phyloP scores from a whole-genome alignment of 2,329 filamentous ascomycete species.

The Paecilomyces sp. region DNA sequence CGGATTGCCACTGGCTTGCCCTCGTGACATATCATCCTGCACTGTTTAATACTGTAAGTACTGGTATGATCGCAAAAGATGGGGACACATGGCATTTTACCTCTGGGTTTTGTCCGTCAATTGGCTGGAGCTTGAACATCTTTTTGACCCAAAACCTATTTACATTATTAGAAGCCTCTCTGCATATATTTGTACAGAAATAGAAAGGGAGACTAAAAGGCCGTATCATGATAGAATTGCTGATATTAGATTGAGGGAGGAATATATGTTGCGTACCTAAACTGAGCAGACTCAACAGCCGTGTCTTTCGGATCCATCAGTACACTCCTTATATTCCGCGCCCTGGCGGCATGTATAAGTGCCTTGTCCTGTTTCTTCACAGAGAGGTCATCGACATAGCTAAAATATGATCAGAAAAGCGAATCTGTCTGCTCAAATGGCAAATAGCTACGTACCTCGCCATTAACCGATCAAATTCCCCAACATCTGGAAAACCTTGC shows the following conservation, averaged over 20 bases:
- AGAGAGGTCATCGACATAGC: slow-evolving; percentile 44
- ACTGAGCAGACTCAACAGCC: slow-evolving; percentile 44
- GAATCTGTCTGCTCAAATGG: not conserved
- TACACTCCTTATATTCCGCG: slow-evolving; percentile 41
- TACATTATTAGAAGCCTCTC: slow-evolving; percentile 1
- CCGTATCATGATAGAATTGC: not conserved
- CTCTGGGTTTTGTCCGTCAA: slow-evolving; percentile 29
- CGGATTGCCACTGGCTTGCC: slow-evolving; percentile 47
- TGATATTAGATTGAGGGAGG: not conserved
- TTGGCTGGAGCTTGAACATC: slow-evolving; percentile 43
- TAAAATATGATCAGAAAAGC: slow-evolving; percentile 10
- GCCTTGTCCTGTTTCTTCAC: slow-evolving; percentile 47
- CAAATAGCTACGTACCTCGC: slow-evolving; percentile 25
- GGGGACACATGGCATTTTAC: slow-evolving; percentile 19
- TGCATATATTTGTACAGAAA: not conserved
- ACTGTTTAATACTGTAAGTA: not conserved
- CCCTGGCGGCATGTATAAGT: slow-evolving; percentile 41
- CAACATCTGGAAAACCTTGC: slow-evolving; percentile 39
- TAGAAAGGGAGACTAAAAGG: not conserved
- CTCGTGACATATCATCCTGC: slow-evolving; percentile 43
- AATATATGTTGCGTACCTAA: slow-evolving; percentile 28
- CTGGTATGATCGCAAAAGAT: not conserved
- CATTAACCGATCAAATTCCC: slow-evolving; percentile 40
- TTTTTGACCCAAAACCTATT: slow-evolving; percentile 47
- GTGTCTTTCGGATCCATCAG: slow-evolving; percentile 45